phyloP scores from a whole-genome alignment of 2,329 filamentous ascomycete species.

The Zymoseptoria crescenta region DNA sequence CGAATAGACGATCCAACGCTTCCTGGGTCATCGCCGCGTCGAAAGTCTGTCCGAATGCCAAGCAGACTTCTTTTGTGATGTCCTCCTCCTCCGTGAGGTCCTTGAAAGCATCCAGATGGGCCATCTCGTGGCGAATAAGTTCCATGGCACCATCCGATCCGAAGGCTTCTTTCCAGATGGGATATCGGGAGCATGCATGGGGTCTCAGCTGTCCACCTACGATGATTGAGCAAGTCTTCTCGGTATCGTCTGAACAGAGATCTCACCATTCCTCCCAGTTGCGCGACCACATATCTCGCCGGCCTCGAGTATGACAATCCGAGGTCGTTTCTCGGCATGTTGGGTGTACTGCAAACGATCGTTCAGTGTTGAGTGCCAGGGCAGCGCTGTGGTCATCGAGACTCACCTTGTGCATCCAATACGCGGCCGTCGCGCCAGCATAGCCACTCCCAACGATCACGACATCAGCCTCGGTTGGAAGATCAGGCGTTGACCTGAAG shows the following conservation, averaged over 20 bases:
- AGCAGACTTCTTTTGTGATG: slow-evolving; percentile 24
- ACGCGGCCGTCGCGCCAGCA: slow-evolving; percentile 26
- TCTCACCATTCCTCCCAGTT: slow-evolving; percentile 14
- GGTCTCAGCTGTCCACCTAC: slow-evolving; percentile 21
- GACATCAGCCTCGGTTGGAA: slow-evolving; percentile 36
- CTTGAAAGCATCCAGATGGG: slow-evolving; percentile 22
- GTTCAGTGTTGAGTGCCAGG: background rate
- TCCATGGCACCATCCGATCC: slow-evolving; percentile 25
- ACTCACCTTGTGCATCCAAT: slow-evolving; percentile 25
- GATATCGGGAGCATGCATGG: slow-evolving; percentile 27
- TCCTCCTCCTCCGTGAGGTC: slow-evolving; percentile 15
- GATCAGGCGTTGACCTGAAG: slow-evolving; percentile 11
- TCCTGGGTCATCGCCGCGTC: slow-evolving; percentile 30
- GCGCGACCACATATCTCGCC: slow-evolving; percentile 15
- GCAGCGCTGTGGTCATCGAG: background rate
- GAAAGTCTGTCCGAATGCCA: slow-evolving; percentile 28
- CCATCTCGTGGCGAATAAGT: slow-evolving; percentile 23
- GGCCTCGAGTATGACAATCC: slow-evolving; percentile 16
- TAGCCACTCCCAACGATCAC: slow-evolving; percentile 48
- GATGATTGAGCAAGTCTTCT: background rate
- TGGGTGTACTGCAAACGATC: slow-evolving; percentile 9
- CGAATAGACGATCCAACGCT: slow-evolving; percentile 24
- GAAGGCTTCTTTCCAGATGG: slow-evolving; percentile 23
- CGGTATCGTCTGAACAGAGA: background rate
- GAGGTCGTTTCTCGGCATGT: slow-evolving; percentile 7